A percentile compares a stretch with the other conserved stretches of the same genome.
phyloP scores from a whole-genome alignment of 306 rosid genomes.

The Glycyrrhiza uralensis region DNA sequence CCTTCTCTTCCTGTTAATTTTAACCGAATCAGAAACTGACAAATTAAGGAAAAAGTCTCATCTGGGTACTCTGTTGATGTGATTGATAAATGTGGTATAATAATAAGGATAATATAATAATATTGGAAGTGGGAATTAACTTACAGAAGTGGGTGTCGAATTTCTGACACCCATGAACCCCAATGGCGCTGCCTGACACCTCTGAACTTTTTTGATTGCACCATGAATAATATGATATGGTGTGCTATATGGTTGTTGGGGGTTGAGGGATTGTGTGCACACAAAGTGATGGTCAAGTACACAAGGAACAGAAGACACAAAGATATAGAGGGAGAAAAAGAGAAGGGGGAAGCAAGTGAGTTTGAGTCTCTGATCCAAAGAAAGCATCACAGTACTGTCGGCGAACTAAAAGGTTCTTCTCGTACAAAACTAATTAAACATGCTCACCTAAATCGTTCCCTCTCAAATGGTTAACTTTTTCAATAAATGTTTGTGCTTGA shows the following conservation, averaged over 20 bases:
- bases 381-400: constrained; percentile 36
- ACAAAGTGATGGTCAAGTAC: constrained; percentile 33
- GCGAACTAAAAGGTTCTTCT: constrained; percentile 26
- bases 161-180: constrained; percentile 99
- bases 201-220: constrained; percentile 89
- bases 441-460: constrained; percentile 36
- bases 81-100: not conserved
- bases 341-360: not conserved
- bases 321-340: constrained; percentile 12
- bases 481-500: constrained; percentile 29
- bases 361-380: not conserved
- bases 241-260: not conserved
- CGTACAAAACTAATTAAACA: constrained; percentile 15
- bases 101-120: not conserved
- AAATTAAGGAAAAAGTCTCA: not conserved
- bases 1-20: constrained; percentile 72
- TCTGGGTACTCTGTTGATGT: not conserved
- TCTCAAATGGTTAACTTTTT: not conserved
- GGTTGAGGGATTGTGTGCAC: not conserved
- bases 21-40: not conserved
- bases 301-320: constrained; percentile 12
- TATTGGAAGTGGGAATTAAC: not conserved
- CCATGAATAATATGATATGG: constrained; percentile 59
- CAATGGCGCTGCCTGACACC: constrained; percentile 99
- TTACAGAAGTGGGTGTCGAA: constrained; percentile 93